These are phyloP conservation scores for Exophiala bonariae DNA, from an alignment of 2,329 filamentous ascomycete genomes.

Conservation along the genomic window DNA sequence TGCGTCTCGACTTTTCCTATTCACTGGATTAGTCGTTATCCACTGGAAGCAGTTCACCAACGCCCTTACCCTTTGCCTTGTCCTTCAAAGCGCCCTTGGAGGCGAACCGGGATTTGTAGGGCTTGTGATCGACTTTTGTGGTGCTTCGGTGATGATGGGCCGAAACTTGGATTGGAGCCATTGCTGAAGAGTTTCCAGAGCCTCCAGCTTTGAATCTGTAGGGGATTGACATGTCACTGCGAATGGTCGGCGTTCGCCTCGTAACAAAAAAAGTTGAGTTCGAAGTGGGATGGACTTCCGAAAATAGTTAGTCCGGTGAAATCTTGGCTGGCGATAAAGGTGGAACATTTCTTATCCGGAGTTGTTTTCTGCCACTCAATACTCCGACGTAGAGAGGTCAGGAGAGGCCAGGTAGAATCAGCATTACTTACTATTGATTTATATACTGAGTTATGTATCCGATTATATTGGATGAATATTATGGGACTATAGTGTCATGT, in stretches of 20 bases:
- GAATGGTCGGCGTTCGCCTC: background rate
- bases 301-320: background rate
- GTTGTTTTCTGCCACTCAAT: too few relatives aligned
- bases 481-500: too few relatives aligned
- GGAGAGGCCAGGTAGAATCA: too few relatives aligned
- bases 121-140: slow-evolving; percentile 83
- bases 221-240: slow-evolving; percentile 42
- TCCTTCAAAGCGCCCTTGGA: slow-evolving; percentile 87
- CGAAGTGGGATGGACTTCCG: background rate
- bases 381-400: too few relatives aligned
- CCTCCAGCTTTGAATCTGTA: slow-evolving; percentile 85
- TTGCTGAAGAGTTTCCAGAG: slow-evolving; percentile 60
- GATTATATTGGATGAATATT: too few relatives aligned
- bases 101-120: slow-evolving; percentile 88
- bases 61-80: slow-evolving; percentile 70
- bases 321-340: slow-evolving; percentile 1
- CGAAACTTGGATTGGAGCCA: slow-evolving; percentile 67
- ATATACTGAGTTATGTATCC: too few relatives aligned
- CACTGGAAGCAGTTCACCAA: background rate
- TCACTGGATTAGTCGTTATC: slow-evolving; percentile 22
- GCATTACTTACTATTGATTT: too few relatives aligned
- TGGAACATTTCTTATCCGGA: too few relatives aligned
- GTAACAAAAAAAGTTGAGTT: slow-evolving; percentile 1
- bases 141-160: slow-evolving; percentile 87
- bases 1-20: slow-evolving; percentile 73